These are phyloP conservation scores for Trichoderma sp. DNA, from an alignment of 2,329 filamentous ascomycete species.

Conservation along the genomic window DNA sequence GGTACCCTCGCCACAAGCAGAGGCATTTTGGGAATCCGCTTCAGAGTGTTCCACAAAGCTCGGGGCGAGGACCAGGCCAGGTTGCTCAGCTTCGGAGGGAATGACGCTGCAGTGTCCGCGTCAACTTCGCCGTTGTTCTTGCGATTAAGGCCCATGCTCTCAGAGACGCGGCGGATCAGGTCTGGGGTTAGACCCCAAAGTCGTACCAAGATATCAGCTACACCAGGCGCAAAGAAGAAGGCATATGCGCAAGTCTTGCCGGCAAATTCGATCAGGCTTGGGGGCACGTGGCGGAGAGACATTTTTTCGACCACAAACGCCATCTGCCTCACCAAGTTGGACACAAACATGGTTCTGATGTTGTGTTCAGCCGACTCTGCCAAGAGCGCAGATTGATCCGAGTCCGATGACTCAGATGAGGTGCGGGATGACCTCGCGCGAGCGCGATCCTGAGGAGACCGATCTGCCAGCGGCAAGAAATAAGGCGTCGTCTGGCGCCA, in stretches of 20 bases:
- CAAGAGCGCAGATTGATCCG: constrained; percentile 60
- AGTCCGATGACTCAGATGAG: constrained; percentile 66
- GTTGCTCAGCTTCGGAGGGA: constrained; percentile 67
- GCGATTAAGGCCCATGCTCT: constrained; percentile 68
- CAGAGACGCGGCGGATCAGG: constrained; percentile 70
- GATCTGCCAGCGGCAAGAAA: constrained; percentile 65
- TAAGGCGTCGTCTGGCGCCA: constrained; percentile 77
- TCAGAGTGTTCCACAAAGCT: constrained; percentile 59
- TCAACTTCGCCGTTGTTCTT: constrained; percentile 61
- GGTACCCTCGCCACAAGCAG: constrained; percentile 72
- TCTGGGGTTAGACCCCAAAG: constrained; percentile 76
- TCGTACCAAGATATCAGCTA: constrained; percentile 80
- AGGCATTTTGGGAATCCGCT: constrained; percentile 66
- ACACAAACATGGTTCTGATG: constrained; percentile 81
- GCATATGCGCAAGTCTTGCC: constrained; percentile 91
- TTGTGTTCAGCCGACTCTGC: constrained; percentile 81
- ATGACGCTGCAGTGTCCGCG: constrained; percentile 64
- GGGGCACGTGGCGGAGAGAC: constrained; percentile 70
- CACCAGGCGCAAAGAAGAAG: constrained; percentile 87
- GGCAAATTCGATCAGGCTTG: constrained; percentile 78
- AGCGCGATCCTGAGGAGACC: constrained; percentile 52
- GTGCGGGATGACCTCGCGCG: constrained; percentile 52
- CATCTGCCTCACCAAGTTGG: constrained; percentile 83
- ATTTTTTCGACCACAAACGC: constrained; percentile 86
- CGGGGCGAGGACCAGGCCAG: constrained; percentile 60